Conservation (phyloP, 2,329 filamentous ascomycete species). For the Hypoxylon sp. region DNA sequence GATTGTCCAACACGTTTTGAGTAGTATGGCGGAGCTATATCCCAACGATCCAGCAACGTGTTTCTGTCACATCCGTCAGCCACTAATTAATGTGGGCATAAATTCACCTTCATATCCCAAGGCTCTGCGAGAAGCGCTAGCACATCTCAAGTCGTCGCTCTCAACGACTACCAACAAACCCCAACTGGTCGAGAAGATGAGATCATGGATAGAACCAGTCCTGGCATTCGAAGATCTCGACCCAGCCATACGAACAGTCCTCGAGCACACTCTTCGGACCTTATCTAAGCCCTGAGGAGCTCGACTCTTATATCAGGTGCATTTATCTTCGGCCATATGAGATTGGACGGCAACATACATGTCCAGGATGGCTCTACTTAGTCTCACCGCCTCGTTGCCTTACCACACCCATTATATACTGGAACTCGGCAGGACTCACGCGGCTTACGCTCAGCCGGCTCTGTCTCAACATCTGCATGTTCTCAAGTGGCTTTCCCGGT, state of each 20-base stretch:
- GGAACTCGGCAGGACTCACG: conserved; percentile 74
- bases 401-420: conserved; percentile 68
- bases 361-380: conserved; percentile 17
- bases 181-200: conserved; percentile 62
- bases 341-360: not conserved
- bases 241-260: conserved; percentile 65
- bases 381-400: conserved; percentile 52
- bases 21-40: conserved; percentile 69
- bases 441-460: conserved; percentile 84
- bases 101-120: conserved; percentile 78
- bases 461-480: conserved; percentile 87
- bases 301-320: not conserved
- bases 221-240: conserved; percentile 65
- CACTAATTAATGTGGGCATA: conserved; percentile 74
- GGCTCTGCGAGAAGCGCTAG: conserved; percentile 75
- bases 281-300: conserved; percentile 45
- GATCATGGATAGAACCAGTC: conserved; percentile 67
- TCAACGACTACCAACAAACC: conserved; percentile 60
- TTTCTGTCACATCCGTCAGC: conserved; percentile 78
- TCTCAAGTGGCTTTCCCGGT: conserved; percentile 68
- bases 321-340: not conserved
- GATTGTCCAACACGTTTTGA: conserved; percentile 80
- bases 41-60: conserved; percentile 73
- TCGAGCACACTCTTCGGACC: conserved; percentile 62
- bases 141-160: conserved; percentile 67